Evolutionary conservation across 2,329 filamentous ascomycete genomes (phyloP).

Genomic region (Aplosporella prunicola): DNA sequence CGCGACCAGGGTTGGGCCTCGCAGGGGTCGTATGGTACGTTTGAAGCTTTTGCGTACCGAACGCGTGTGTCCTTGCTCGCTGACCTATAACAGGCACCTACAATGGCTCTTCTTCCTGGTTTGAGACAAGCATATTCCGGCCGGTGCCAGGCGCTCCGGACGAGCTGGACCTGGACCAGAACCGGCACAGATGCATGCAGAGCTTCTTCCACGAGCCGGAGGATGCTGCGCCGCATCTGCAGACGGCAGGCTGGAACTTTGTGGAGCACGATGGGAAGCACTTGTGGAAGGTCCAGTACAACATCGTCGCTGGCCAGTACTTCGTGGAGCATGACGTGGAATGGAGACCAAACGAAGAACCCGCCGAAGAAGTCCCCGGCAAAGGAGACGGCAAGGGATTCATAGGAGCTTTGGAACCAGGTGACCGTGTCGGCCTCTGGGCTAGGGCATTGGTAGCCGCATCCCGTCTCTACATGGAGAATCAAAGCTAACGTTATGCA

Average conservation of each 20-base stretch:
- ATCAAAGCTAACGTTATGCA: too few species aligned
- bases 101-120: slow-evolving; percentile 22
- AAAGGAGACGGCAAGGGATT: slow-evolving; percentile 22
- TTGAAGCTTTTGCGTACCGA: too few species aligned
- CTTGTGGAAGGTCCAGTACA: slow-evolving; percentile 25
- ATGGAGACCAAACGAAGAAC: slow-evolving; percentile 7
- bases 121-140: slow-evolving; percentile 23
- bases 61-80: too few species aligned
- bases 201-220: slow-evolving; percentile 5
- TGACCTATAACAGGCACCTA: slow-evolving; percentile 15
- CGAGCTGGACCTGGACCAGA: background rate
- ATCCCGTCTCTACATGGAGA: too few species aligned
- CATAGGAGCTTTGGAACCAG: slow-evolving; percentile 17
- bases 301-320: slow-evolving; percentile 17
- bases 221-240: background rate
- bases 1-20: slow-evolving; percentile 25
- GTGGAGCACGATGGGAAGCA: slow-evolving; percentile 6
- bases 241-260: slow-evolving; percentile 5
- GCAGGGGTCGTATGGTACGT: background rate
- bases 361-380: too few species aligned
- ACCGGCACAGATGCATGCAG: too few species aligned
- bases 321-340: slow-evolving; percentile 1
- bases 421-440: slow-evolving; percentile 23
- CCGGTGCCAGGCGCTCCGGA: slow-evolving; percentile 10
- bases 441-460: slow-evolving; percentile 26